phyloP scores from a whole-genome alignment of 1,284 basidiomycete species.

The Takashimella tepidaria region DNA sequence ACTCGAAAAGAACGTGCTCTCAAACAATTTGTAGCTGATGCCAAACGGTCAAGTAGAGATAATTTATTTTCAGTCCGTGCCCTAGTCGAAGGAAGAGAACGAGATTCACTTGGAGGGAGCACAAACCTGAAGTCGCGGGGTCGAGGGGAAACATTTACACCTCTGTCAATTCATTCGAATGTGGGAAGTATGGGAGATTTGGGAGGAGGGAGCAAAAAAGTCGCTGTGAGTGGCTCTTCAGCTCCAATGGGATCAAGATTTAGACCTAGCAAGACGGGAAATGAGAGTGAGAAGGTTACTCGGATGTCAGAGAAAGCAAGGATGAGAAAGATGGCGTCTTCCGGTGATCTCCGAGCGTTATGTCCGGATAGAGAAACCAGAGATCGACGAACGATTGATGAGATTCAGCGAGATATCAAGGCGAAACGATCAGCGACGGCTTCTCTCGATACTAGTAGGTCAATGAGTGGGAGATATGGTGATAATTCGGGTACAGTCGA shows the following conservation, averaged over 20 bases:
- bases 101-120: background rate
- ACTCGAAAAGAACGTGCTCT: slow-evolving; percentile 10
- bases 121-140: background rate
- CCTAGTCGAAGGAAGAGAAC: slow-evolving; percentile 27
- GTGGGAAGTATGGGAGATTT: too few relatives aligned
- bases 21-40: slow-evolving; percentile 20
- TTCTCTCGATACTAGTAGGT: too few relatives aligned
- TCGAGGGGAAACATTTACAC: background rate
- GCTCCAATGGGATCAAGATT: slow-evolving; percentile 1
- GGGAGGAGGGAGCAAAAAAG: background rate
- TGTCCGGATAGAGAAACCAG: slow-evolving; percentile 35
- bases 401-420: slow-evolving; percentile 37
- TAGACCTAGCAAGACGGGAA: too few relatives aligned
- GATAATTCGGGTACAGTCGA: too few relatives aligned
- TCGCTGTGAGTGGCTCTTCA: background rate
- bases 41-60: slow-evolving; percentile 18
- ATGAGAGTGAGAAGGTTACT: too few relatives aligned
- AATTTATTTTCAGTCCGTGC: slow-evolving; percentile 31
- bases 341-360: slow-evolving; percentile 24
- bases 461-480: too few relatives aligned
- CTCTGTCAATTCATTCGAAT: too few relatives aligned
- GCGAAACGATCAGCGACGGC: too few relatives aligned
- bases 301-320: slow-evolving; percentile 1
- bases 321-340: slow-evolving; percentile 18
- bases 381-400: slow-evolving; percentile 36